A percentile compares a stretch with the other conserved stretches of the same genome.
phyloP scores from a whole-genome alignment of 1,139 yeast species.

The Pichia cactophila region DNA sequence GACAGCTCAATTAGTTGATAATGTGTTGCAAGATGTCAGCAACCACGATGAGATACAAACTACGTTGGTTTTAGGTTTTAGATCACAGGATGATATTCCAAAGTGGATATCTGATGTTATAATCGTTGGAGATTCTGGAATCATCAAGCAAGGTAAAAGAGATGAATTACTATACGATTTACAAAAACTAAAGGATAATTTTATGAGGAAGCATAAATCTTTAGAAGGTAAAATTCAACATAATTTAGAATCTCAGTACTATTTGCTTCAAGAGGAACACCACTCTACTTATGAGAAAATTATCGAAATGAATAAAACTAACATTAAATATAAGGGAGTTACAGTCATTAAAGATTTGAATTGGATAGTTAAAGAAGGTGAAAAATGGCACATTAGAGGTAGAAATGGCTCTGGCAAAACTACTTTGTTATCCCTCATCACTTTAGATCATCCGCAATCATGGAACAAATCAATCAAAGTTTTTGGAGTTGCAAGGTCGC shows the following conservation, averaged over 20 bases:
- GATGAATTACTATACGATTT: slow-evolving; percentile 27
- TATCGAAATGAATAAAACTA: slow-evolving; percentile 56
- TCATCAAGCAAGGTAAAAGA: slow-evolving; percentile 42
- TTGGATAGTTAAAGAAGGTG: slow-evolving; percentile 66
- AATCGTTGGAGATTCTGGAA: slow-evolving; percentile 48
- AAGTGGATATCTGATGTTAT: slow-evolving; percentile 72
- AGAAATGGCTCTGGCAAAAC: slow-evolving; percentile 92
- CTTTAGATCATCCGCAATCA: slow-evolving; percentile 95
- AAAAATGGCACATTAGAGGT: slow-evolving; percentile 85
- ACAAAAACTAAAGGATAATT: slow-evolving; percentile 21
- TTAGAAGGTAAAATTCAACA: slow-evolving; percentile 19
- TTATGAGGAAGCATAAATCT: slow-evolving; percentile 23
- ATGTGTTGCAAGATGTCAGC: slow-evolving; percentile 31
- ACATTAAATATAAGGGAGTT: slow-evolving; percentile 58
- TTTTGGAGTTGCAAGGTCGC: slow-evolving; percentile 58
- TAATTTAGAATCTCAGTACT: slow-evolving; percentile 11
- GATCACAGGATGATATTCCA: slow-evolving; percentile 71
- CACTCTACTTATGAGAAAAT: slow-evolving; percentile 19
- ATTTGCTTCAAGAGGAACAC: background rate
- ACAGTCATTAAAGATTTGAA: slow-evolving; percentile 51
- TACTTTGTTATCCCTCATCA: slow-evolving; percentile 70
- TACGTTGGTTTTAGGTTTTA: slow-evolving; percentile 59
- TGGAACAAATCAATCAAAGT: slow-evolving; percentile 71
- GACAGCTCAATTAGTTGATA: slow-evolving; percentile 55
- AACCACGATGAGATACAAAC: slow-evolving; percentile 28